Percentiles rank a stretch among this genome's conserved stretches.
These are phyloP conservation scores for Yamadazyma sp. DNA, from an alignment of 805 yeast genomes.

Conservation along the genomic window DNA sequence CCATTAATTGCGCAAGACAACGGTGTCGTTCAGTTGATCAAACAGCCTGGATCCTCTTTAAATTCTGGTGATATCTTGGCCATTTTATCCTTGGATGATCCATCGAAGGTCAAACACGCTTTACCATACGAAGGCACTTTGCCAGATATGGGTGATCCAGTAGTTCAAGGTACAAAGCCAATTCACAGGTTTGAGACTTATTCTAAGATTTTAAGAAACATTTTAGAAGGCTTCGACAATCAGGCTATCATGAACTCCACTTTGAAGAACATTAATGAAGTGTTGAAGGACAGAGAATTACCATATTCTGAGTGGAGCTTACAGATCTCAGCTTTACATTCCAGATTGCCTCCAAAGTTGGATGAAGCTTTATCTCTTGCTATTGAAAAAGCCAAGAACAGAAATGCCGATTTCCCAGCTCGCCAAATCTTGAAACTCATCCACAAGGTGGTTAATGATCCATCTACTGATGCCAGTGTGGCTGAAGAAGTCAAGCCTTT, in stretches of 20 bases:
- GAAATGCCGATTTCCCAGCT: constrained; percentile 90
- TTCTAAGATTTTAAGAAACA: constrained; percentile 66
- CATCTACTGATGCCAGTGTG: constrained; percentile 40
- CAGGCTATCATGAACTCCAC: constrained; percentile 91
- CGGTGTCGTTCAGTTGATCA: constrained; percentile 87
- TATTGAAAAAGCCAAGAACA: constrained; percentile 61
- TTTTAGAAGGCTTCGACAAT: constrained; percentile 89
- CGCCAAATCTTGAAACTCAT: constrained; percentile 74
- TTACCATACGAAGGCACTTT: constrained; percentile 91
- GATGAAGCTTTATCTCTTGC: constrained; percentile 65
- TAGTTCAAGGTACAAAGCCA: constrained; percentile 79
- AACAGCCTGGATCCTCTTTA: constrained; percentile 98
- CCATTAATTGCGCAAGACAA: constrained; percentile 91
- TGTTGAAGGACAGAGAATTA: constrained; percentile 73
- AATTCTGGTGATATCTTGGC: constrained; percentile 97
- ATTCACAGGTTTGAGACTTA: constrained; percentile 66
- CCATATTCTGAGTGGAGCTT: constrained; percentile 93
- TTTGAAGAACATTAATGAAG: constrained; percentile 66
- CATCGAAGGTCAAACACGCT: constrained; percentile 96
- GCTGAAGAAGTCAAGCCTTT: constrained; percentile 69
- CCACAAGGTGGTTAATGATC: constrained; percentile 56
- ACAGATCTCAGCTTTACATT: constrained; percentile 85
- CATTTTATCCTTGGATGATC: constrained; percentile 91
- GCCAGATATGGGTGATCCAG: constrained; percentile 85
- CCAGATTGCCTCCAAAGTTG: constrained; percentile 78